Conservation (phyloP, 768 basidiomycete species). For the Sporobolomyces roseus region DNA sequence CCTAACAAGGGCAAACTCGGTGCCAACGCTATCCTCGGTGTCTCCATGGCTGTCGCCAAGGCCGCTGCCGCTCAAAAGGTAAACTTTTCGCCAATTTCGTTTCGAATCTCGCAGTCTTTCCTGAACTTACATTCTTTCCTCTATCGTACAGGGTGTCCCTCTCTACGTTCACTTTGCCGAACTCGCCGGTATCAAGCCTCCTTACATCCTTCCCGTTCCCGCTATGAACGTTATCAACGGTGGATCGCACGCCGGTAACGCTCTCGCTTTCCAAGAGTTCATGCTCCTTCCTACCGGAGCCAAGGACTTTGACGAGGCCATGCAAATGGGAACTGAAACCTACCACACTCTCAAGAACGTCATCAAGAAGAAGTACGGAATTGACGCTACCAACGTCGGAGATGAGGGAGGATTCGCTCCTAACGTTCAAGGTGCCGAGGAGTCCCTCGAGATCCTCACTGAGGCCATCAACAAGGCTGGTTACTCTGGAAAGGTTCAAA, state of each 20-base stretch:
- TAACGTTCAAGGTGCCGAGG: constrained; percentile 93
- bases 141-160: constrained; percentile 61
- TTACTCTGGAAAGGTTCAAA: constrained; percentile 97
- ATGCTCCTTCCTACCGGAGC: constrained; percentile 98
- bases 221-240: constrained; percentile 99
- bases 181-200: constrained; percentile 89
- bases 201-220: constrained; percentile 85
- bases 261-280: constrained; percentile 99
- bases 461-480: constrained; percentile 98
- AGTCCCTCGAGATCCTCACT: constrained; percentile 85
- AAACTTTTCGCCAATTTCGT: not conserved
- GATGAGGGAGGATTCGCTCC: constrained; percentile 99
- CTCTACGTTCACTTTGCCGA: constrained; percentile 95
- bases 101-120: not conserved
- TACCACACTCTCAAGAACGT: constrained; percentile 76
- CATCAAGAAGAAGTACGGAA: constrained; percentile 97
- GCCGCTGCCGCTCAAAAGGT: constrained; percentile 89
- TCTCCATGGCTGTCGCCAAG: constrained; percentile 90
- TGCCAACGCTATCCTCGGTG: constrained; percentile 97
- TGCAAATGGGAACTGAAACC: constrained; percentile 97
- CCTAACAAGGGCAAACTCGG: constrained; percentile 99
- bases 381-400: constrained; percentile 98
- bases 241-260: constrained; percentile 98
- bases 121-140: not conserved
- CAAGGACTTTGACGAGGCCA: constrained; percentile 82